Percentiles rank a stretch among this genome's conserved stretches.
Conservation (phyloP, 768 basidiomycete species). For the Pleurotus cornucopiae region DNA sequence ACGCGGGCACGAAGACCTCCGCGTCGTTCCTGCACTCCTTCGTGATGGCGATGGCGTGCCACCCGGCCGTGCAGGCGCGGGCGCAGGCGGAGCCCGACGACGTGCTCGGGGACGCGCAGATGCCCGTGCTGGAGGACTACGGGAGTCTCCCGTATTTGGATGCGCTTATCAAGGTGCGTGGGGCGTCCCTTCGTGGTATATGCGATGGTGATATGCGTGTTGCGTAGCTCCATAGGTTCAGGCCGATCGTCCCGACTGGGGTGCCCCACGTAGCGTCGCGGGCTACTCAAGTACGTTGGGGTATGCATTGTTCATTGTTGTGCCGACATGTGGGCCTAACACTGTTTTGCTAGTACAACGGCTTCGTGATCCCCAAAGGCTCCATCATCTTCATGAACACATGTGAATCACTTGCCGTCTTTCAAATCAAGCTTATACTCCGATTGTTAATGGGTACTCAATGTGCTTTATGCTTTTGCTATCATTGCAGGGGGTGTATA, state of each 20-base stretch:
- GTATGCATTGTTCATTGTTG: no score
- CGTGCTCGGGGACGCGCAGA: neutral
- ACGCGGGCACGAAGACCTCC: neutral
- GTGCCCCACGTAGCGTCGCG: conserved; percentile 14
- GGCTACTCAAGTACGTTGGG: neutral
- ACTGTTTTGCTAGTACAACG: neutral
- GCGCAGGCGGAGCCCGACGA: neutral
- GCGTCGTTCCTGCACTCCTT: neutral
- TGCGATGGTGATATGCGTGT: no score
- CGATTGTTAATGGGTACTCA: no score
- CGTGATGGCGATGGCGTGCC: neutral
- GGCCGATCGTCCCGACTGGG: conserved; percentile 15
- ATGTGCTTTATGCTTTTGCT: no score
- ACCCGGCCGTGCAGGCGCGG: neutral
- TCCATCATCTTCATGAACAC: neutral
- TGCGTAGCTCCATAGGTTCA: conserved; percentile 15
- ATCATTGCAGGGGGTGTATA: neutral
- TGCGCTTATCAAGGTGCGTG: neutral
- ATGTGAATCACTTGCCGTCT: no score
- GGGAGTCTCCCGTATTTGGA: neutral
- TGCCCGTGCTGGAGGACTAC: neutral
- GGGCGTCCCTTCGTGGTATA: no score
- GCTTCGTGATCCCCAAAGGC: neutral
- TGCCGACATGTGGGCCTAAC: no score
- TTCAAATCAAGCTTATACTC: no score